Evolutionary conservation across 2,329 filamentous ascomycete genomes (phyloP), one percentile per base, ranked within the genome.

Genomic region (Huntiella savannae): DNA sequence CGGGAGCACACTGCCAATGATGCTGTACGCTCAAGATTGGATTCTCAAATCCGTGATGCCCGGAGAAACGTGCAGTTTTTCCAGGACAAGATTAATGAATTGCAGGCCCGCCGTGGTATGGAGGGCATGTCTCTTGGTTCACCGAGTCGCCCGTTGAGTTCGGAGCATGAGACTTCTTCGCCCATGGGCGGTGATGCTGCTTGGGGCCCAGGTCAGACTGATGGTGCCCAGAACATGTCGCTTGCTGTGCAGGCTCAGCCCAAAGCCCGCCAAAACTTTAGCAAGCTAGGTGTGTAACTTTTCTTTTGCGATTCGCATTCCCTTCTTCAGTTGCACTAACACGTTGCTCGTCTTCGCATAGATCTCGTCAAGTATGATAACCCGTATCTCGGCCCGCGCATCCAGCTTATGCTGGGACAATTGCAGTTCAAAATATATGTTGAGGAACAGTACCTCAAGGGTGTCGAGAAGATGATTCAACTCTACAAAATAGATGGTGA

Each of bases 311-410:
- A 17, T 43, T 8, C n/a, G 17, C 28, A 34, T 34, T 13, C 34
- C 32, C 6, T 17, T 34, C 13, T 13, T 7, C 16, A 36, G n/a
- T 22, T 17, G n/a, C 33, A 43, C 40, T 34, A 43, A 34, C n/a
- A 10, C 33, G 16, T 15, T n/a, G 4, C 5, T 5, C 34, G 40
- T 19, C 48, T 28, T 47, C 34, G 38, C 13, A 2, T 50, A 95
- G 91, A 98, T 64, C 69, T 98, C 52, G 95, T 98, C 67, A 96
- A 96, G 75, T 94, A 92, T 64, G 91, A 98, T 60, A 95, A 87
- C 32, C 82, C 83, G 13, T 84, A 95, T 60, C 78, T 98, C 52
- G 91, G 91, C 33, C 88, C 91, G 50, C 86, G 92, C 54, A 98
- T 98, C 57, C 91, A 98, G 66, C 82, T 96, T 57, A 98, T 98